Percentiles rank a stretch among this genome's conserved stretches.
phyloP scores from a whole-genome alignment of 2,329 filamentous ascomycete genomes.

The Beauveria sp. region DNA sequence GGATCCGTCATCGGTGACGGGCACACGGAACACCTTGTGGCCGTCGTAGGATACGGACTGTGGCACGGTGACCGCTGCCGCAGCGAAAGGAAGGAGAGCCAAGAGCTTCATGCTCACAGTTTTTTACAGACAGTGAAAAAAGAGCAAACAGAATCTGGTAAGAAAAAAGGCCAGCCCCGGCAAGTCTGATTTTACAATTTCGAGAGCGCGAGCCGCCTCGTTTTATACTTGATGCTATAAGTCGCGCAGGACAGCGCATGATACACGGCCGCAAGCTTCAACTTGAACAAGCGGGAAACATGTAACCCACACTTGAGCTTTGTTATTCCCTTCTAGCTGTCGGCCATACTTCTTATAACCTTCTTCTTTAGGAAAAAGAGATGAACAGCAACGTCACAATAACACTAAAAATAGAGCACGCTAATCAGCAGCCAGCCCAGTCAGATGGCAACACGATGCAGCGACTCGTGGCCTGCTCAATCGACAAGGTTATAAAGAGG shows the following conservation, averaged over 20 bases:
- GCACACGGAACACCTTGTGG: constrained; percentile 38
- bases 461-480: background rate
- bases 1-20: constrained; percentile 23
- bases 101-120: background rate
- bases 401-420: constrained; percentile 3
- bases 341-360: background rate
- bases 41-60: constrained; percentile 31
- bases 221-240: background rate
- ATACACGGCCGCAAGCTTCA: background rate
- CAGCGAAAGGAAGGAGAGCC: background rate
- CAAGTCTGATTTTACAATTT: background rate
- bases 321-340: background rate
- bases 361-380: background rate
- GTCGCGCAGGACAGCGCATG: background rate
- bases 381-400: background rate
- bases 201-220: background rate
- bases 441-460: background rate
- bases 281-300: background rate
- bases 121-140: background rate
- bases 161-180: background rate
- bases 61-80: constrained; percentile 10
- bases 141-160: background rate
- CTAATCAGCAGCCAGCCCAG: background rate
- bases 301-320: background rate
- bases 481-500: background rate